These are phyloP conservation scores for Calonectria pauciramosa DNA, from an alignment of 2,329 filamentous ascomycete genomes.

Conservation along the genomic window DNA sequence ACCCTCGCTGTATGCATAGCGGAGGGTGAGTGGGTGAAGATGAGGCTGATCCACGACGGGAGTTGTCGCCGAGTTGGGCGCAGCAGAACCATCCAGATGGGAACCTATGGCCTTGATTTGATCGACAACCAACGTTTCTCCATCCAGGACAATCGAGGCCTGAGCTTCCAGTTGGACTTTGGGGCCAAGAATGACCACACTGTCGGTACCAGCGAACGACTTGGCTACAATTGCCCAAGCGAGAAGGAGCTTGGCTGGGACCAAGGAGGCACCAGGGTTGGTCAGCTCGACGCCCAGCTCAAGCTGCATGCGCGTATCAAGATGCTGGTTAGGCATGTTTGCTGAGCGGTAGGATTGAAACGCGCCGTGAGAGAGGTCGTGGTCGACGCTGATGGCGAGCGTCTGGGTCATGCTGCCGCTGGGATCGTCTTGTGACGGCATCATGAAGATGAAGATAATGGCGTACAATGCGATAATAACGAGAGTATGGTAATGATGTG, in stretches of 20 bases:
- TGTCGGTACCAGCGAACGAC: slow-evolving; percentile 3
- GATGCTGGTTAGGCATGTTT: not conserved
- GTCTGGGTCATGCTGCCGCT: slow-evolving; percentile 20
- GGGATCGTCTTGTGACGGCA: slow-evolving; percentile 9
- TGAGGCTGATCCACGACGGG: not conserved
- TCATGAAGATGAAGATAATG: slow-evolving; percentile 5
- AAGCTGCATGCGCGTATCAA: not conserved
- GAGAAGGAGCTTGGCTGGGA: slow-evolving; percentile 3
- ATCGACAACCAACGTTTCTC: not conserved
- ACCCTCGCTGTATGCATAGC: not conserved
- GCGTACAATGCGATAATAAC: not conserved
- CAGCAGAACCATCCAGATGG: not conserved
- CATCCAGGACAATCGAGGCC: not conserved
- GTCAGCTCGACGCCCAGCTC: not conserved
- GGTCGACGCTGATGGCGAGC: slow-evolving; percentile 23
- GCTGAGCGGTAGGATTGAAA: slow-evolving; percentile 15
- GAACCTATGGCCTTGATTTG: not conserved
- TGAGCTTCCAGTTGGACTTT: not conserved
- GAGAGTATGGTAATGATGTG: not conserved
- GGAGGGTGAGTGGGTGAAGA: not conserved
- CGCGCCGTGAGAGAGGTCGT: not conserved
- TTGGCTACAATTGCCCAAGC: slow-evolving; percentile 14
- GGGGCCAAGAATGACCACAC: slow-evolving; percentile 5
- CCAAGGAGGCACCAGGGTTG: not conserved
- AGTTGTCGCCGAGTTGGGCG: not conserved